phyloP scores from a whole-genome alignment of 1,284 basidiomycete genomes.

The Sphaerobolus stellatus region DNA sequence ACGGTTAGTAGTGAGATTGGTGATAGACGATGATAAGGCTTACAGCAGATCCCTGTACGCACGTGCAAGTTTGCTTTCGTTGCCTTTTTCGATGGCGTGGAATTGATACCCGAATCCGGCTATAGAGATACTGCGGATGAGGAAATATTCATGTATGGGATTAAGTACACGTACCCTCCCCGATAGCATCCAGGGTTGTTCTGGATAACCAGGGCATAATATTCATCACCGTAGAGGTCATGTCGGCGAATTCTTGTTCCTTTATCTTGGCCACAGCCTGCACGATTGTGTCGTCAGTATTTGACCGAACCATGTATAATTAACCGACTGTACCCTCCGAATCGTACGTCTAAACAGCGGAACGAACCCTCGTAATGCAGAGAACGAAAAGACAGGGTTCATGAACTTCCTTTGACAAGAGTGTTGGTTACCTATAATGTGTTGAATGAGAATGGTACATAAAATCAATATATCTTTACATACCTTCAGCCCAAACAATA shows the following conservation, averaged over 20 bases:
- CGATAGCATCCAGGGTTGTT: conserved; percentile 34
- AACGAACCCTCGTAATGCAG: conserved; percentile 48
- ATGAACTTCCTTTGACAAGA: conserved; percentile 45
- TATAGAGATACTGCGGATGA: conserved; percentile 10
- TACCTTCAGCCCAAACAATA: conserved; percentile 43
- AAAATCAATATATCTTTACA: too few species aligned
- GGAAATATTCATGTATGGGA: background rate
- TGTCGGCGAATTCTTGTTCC: conserved; percentile 33
- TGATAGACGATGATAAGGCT: too few species aligned
- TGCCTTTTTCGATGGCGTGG: conserved; percentile 20
- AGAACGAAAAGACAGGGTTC: conserved; percentile 43
- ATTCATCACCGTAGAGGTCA: conserved; percentile 45
- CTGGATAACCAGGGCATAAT: conserved; percentile 30
- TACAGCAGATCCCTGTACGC: too few species aligned
- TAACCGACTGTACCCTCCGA: conserved; percentile 36
- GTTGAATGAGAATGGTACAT: too few species aligned
- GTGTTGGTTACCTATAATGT: conserved; percentile 45
- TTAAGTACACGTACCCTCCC: conserved; percentile 21
- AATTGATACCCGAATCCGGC: conserved; percentile 27
- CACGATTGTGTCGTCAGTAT: background rate
- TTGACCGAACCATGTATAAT: background rate
- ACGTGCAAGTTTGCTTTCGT: too few species aligned
- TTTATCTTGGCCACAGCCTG: conserved; percentile 49
- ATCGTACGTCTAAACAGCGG: conserved; percentile 49
- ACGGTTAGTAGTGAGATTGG: too few species aligned